A percentile compares a stretch with the other conserved stretches of the same genome.
Conservation (phyloP, 192 early-diverging fungal genomes). For the Dimargaris verticillata region DNA sequence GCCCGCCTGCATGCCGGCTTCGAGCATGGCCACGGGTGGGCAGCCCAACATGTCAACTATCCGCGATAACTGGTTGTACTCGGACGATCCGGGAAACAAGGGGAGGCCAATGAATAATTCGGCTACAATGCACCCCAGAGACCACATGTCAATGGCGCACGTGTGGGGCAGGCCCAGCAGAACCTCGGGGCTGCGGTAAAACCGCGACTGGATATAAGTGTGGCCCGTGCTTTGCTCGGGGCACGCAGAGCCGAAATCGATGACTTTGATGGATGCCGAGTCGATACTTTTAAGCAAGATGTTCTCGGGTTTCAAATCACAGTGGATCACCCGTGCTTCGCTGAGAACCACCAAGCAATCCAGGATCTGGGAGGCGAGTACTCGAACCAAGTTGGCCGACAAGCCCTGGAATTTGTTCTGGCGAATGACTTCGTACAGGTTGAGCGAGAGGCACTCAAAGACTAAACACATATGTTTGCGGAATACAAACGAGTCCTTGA, state of each 20-base stretch:
- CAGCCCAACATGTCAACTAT: conserved; percentile 88
- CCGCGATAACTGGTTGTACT: conserved; percentile 87
- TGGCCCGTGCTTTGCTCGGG: conserved; percentile 88
- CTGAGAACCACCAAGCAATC: conserved; percentile 76
- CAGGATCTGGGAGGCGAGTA: conserved; percentile 85
- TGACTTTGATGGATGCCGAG: conserved; percentile 88
- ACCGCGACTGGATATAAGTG: conserved; percentile 96
- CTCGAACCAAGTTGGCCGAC: conserved; percentile 80
- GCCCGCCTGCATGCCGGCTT: conserved; percentile 75
- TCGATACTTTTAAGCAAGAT: conserved; percentile 82
- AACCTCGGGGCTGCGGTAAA: conserved; percentile 92
- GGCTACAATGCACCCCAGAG: conserved; percentile 90
- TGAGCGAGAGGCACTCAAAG: conserved; percentile 93
- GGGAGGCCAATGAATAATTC: conserved; percentile 93
- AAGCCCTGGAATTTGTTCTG: conserved; percentile 93
- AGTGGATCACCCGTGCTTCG: conserved; percentile 85
- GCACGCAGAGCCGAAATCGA: conserved; percentile 98
- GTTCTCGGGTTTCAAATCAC: conserved; percentile 98
- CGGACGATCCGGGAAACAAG: conserved; percentile 85
- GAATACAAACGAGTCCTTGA: conserved; percentile 86
- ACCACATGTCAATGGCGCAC: conserved; percentile 96
- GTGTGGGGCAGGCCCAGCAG: conserved; percentile 86
- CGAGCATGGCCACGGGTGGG: conserved; percentile 83
- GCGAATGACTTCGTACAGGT: conserved; percentile 95
- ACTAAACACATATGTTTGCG: conserved; percentile 85